A percentile compares a stretch with the other conserved stretches of the same genome.
These are phyloP conservation scores for Paradendryphiella salina DNA, from an alignment of 2,329 filamentous ascomycete genomes.

Conservation along the genomic window DNA sequence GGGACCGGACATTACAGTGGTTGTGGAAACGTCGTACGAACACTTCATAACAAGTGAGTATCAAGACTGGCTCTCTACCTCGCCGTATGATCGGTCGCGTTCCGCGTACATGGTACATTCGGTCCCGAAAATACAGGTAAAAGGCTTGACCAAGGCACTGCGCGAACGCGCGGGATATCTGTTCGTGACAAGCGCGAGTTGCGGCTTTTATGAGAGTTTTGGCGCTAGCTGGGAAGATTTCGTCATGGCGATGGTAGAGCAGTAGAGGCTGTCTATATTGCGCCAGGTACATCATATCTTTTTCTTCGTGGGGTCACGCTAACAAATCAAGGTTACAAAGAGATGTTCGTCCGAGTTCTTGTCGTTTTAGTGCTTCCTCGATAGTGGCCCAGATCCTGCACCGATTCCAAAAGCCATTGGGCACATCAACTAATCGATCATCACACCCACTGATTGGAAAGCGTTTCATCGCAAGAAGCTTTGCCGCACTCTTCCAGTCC, in stretches of 20 bases:
- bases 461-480: conserved; percentile 20
- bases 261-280: not conserved
- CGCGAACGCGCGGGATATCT: conserved; percentile 26
- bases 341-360: not conserved
- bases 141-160: conserved; percentile 16
- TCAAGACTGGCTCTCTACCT: conserved; percentile 33
- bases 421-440: conserved; percentile 15
- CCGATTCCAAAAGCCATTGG: conserved; percentile 32
- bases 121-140: conserved; percentile 22
- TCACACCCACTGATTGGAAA: conserved; percentile 18
- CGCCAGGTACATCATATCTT: no score
- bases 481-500: conserved; percentile 26
- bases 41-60: conserved; percentile 24
- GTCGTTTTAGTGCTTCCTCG: conserved; percentile 17
- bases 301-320: no score
- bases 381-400: conserved; percentile 34
- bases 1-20: conserved; percentile 33
- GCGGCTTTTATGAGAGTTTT: conserved; percentile 31
- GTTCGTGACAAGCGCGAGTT: conserved; percentile 31
- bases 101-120: conserved; percentile 36
- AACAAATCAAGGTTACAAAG: no score
- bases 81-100: conserved; percentile 24
- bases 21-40: conserved; percentile 29
- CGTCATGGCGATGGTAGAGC: conserved; percentile 20
- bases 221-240: conserved; percentile 27